Percentiles rank a stretch among this genome's conserved stretches.
These are phyloP conservation scores for Cystofilobasidium macerans DNA, from an alignment of 768 basidiomycete genomes.

Conservation along the genomic window DNA sequence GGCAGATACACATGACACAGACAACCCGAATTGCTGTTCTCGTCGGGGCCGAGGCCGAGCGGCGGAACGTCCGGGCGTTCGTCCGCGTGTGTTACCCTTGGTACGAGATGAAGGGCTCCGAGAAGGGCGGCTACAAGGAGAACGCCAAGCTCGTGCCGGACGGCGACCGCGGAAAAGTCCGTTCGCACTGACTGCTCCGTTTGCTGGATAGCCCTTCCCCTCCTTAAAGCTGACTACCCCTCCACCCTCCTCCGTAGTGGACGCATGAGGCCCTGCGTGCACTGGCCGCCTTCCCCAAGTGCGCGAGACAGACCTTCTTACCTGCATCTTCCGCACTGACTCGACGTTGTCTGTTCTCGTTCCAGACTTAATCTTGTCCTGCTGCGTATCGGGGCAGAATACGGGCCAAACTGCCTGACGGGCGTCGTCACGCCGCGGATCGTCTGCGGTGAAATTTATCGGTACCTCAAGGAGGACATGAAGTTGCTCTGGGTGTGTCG, in stretches of 20 bases:
- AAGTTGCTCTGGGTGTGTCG: constrained; percentile 55
- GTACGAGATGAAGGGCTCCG: constrained; percentile 41
- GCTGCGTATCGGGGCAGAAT: constrained; percentile 60
- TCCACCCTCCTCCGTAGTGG: constrained; percentile 43
- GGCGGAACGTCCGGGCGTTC: constrained; percentile 64
- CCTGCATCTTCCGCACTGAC: constrained; percentile 39
- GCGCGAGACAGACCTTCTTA: constrained; percentile 30
- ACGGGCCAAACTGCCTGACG: constrained; percentile 68
- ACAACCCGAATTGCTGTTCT: constrained; percentile 59
- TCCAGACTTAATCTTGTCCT: constrained; percentile 59
- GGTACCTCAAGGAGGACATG: constrained; percentile 71
- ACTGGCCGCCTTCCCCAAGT: constrained; percentile 65
- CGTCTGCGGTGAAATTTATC: constrained; percentile 67
- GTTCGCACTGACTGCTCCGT: no score
- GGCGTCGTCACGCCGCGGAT: constrained; percentile 54
- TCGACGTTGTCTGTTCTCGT: background rate
- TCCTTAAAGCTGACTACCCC: no score
- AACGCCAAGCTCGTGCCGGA: constrained; percentile 62
- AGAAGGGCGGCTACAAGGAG: constrained; percentile 58
- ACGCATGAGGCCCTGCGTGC: constrained; percentile 76
- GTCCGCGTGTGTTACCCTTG: constrained; percentile 63
- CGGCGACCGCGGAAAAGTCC: constrained; percentile 48
- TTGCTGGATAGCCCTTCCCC: no score
- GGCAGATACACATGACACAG: constrained; percentile 63
- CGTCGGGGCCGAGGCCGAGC: constrained; percentile 67